Evolutionary conservation across 805 yeast genomes (phyloP), one percentile per base, ranked within the genome.

Genomic region (Candida endomychidarum): DNA sequence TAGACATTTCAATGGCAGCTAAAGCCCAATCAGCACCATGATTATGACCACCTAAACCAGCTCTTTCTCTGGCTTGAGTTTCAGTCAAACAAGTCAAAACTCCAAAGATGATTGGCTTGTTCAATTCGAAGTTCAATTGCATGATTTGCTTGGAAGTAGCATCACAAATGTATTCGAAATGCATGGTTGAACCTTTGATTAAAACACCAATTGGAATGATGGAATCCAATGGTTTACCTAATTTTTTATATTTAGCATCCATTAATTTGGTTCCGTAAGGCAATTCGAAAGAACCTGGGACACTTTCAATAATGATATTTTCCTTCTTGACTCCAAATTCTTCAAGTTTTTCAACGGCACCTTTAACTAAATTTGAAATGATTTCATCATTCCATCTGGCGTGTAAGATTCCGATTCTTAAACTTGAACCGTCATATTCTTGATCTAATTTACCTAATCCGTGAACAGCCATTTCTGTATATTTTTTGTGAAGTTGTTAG

Each of bases 21-120:
- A 95, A 90, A 51, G 96, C 99, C 99, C 99, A 91, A 63, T 93
- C 99, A 57, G 78, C 87, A 49, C 99, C 99, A 57, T 93, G 99
- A 70, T 91, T 91, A 64, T 93, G 98, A 81, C 81, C 77, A 51
- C 80, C 80, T 46, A 91, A 68, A 18, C 98, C 99, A 9, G 98
- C 96, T 65, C 99, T 82, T 15, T 81, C 81, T 51, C 83, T 77
- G 10, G 98, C 99, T 69, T 93, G 99, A 55, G 85, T 90, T 51
- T 89, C 96, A 20, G 96, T 90, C 52, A 90, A 64, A 63, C 96
- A 90, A 15, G 98, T 93, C 55, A 93, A 76, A 20, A 93, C 80
- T 48, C 99, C 99, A 58, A 89, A 93, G 48, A 93, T 87, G 28
- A 93, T 86, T 7, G 99, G 98, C 43, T 77, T 73, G 41, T 75